Base-by-base conservation (phyloP, 148 eudicot genomes). In the Drosera capensis region DNA sequence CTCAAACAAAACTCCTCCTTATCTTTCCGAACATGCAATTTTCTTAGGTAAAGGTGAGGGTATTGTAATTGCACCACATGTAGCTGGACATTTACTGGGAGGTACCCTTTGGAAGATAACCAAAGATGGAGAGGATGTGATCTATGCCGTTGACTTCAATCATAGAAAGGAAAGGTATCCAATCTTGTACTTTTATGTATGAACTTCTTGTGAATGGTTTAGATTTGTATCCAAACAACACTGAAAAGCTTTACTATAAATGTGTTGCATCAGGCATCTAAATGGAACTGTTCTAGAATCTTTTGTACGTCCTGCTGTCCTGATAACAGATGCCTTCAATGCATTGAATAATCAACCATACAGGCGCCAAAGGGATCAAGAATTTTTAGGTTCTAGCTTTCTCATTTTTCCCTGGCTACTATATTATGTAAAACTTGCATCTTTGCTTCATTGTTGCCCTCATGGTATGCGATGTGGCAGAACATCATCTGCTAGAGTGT, bases 121-220 rank as follows among this genome's bases (percentile, higher is more conserved):
- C 45, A 90, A 90, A 62, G 97, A 84, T 59, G 97, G 97, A 25
- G 95, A 90, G 55, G 97, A 90, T 68, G 76, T 90, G 40, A 73
- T 90, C 45, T 90, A 90, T 64, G 97, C 93, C 51, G 95, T 90
- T 46, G 97, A 90, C 68, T 90, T 90, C 56, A 84, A 90, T 64
- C 97, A 90, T 64, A 84, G 97, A 39, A 90, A 84, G 70, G 97
- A 90, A 66, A 90, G 92, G 97, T 84, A 14, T 43, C 0, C 1
- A n/a, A 4, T 45, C 29, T 23, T 23, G 20, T 41, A 1, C 52
- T 50, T 37, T 35, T 31, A 25, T 47, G 23, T 25, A 20, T 40
- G 45, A 37, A 36, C 17, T 22, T 45, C 17, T 7, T 16, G 20
- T 41, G 21, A 24, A n/a, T n/a, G n/a, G n/a, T n/a, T n/a, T n/a